phyloP scores from a whole-genome alignment of 2,329 filamentous ascomycete species.

The Epichloe scottii region DNA sequence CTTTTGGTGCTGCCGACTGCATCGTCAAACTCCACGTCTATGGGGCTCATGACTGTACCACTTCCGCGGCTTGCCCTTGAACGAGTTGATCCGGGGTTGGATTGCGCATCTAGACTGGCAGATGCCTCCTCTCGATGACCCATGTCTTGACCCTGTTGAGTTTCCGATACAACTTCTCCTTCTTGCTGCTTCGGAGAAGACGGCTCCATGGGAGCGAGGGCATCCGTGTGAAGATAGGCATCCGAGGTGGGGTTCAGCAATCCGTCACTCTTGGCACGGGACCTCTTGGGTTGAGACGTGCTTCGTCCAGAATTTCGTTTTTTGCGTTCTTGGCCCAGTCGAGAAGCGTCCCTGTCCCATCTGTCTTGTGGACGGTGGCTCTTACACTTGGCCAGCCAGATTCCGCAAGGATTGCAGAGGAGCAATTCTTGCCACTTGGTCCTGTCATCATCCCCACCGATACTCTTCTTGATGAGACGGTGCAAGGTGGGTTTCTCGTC shows the following conservation, averaged over 20 bases:
- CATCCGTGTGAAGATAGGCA: slow-evolving; percentile 40
- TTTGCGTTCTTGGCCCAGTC: slow-evolving; percentile 37
- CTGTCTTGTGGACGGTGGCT: slow-evolving; percentile 69
- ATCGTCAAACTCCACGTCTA: slow-evolving; percentile 36
- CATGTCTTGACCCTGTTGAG: not conserved
- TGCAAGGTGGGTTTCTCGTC: slow-evolving; percentile 53
- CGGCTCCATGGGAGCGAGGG: slow-evolving; percentile 33
- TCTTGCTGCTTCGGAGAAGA: slow-evolving; percentile 18
- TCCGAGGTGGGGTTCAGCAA: slow-evolving; percentile 38
- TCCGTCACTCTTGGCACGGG: slow-evolving; percentile 34
- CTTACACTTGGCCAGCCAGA: slow-evolving; percentile 87
- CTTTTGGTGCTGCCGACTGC: slow-evolving; percentile 48
- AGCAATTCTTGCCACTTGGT: slow-evolving; percentile 56
- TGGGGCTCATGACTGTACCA: slow-evolving; percentile 45
- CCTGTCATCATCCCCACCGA: slow-evolving; percentile 50
- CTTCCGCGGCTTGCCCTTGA: slow-evolving; percentile 41
- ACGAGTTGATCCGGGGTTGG: slow-evolving; percentile 33
- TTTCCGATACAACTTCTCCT: slow-evolving; percentile 10
- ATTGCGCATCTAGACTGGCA: slow-evolving; percentile 9
- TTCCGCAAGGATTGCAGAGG: slow-evolving; percentile 89
- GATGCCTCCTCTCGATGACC: not conserved
- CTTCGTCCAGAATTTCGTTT: slow-evolving; percentile 32
- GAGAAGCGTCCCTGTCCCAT: slow-evolving; percentile 58
- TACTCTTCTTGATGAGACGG: slow-evolving; percentile 65
- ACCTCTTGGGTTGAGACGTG: slow-evolving; percentile 33